Base-by-base conservation (phyloP, 2,329 filamentous ascomycete species). In the Fusarium sp. region DNA sequence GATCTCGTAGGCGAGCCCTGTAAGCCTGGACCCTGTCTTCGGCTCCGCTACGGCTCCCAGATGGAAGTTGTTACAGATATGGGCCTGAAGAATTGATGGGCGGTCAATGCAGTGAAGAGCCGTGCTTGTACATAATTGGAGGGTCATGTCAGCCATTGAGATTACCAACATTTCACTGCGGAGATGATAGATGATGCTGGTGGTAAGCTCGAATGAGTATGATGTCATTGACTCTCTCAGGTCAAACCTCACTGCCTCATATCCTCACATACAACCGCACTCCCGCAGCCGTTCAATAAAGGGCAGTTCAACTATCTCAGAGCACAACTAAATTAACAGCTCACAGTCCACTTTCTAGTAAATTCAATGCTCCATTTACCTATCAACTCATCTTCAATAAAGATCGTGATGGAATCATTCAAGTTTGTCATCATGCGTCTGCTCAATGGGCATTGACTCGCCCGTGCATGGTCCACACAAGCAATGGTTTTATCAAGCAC, bases 21-120 rank as follows among this genome's bases (percentile, higher is more conserved):
- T 10, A 33, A 7, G 17, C 41, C 22, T 48, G 31, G 33, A 35
- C 48, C 55, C 28, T 55, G 49, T 35, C 48, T 39, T 33, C 48
- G 64, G 66, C 22, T 69, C 66, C 66, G 48, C 56, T 54, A 28
- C 44, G 39, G 33, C 35, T 61, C 41, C 54, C 36, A 36, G 22
- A 58, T n/a, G 45, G 20, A 54, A 47, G 36, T 31, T 24, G 47
- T 61, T 42, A 42, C 24, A 54, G 41, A 35, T 26, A 42, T 31
- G 22, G 6, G 15, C 4, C 31, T 52, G 12, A n/a, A 15, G 31
- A 22, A 42, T 31, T 13, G 4, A 20, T 14, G 8, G 13, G 18
- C 48, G 36, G 36, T n/a, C 42, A 58, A 18, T n/a, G 51, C 51
- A 31, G 20, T 14, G 2, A 31, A 41, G 20, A 41, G 13, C 6